Base-by-base conservation (phyloP, 495 filamentous ascomycete species). In the Alectoria sarmentosa region DNA sequence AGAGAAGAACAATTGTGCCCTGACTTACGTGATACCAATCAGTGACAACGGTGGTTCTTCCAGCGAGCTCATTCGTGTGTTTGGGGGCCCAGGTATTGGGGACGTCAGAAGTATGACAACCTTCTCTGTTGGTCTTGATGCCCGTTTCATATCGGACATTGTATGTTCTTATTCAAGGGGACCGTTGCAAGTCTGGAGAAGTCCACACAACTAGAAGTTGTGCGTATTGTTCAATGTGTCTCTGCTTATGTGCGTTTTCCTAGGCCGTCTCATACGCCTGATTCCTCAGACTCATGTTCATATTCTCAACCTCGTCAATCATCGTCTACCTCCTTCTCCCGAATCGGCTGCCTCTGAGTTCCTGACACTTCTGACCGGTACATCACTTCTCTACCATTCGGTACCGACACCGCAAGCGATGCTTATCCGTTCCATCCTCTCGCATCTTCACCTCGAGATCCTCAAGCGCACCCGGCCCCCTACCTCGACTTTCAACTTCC, bases 41-140 rank as follows among this genome's bases (percentile, higher is more conserved):
- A 91, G 87, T 68, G 93, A 98, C 74, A 98, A 98, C 77, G 93
- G 93, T 36, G 93, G 93, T 23, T 91, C 87, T 39, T 92, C 91
- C 1, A 93, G 89, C 10, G 93, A 98, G 77, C 74, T 97, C 69
- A 93, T 96, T 66, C 82, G 93, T 21, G 90, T 98, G 21, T 90
- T 97, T 75, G 93, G 93, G 2, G 93, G 93, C 0, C 93, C 93
- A 60, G 92, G 91, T 17, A 95, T 96, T 74, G 92, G 92, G 39
- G 92, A 96, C 78, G 82, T 95, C 52, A 83, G 92, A 75, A 96
- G 91, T 95, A 77, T 68, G 88, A 48, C n/a, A 26, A 15, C 17
- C 41, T 30, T 59, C 55, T 48, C 44, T 62, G 5, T 41, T 41
- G 17, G n/a, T 28, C 60, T 38, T 64, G 44, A 32, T 46, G 28